Conservation (phyloP, 495 filamentous ascomycete species). For the Hypoxylon crocopeplum region DNA sequence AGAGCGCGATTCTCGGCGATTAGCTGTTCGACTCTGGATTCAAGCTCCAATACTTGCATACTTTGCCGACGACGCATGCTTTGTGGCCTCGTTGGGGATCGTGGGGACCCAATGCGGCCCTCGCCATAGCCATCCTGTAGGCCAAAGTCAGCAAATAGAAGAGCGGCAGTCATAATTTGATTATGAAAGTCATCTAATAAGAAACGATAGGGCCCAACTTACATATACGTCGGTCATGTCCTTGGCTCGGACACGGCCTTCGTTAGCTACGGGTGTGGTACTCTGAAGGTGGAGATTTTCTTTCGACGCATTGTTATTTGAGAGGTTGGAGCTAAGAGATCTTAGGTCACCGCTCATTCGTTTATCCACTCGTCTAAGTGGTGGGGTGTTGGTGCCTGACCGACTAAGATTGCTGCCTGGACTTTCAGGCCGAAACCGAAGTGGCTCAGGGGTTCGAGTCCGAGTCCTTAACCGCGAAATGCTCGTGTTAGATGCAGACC, state of each 20-base stretch:
- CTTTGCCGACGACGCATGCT: slow-evolving; percentile 95
- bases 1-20: slow-evolving; percentile 81
- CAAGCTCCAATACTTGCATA: slow-evolving; percentile 92
- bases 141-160: slow-evolving; percentile 29
- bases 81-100: slow-evolving; percentile 92
- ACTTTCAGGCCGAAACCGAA: slow-evolving; percentile 62
- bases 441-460: slow-evolving; percentile 66
- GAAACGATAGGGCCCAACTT: slow-evolving; percentile 53
- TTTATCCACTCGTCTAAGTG: slow-evolving; percentile 74
- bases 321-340: slow-evolving; percentile 65
- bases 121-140: slow-evolving; percentile 92
- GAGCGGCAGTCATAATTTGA: slow-evolving; percentile 14
- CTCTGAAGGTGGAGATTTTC: slow-evolving; percentile 59
- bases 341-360: slow-evolving; percentile 82
- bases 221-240: slow-evolving; percentile 95
- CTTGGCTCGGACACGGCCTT: slow-evolving; percentile 80
- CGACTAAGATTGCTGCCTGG: slow-evolving; percentile 59
- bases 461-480: slow-evolving; percentile 60
- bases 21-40: slow-evolving; percentile 75
- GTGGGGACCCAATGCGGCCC: slow-evolving; percentile 82
- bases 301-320: slow-evolving; percentile 30
- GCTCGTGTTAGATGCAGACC: slow-evolving; percentile 55
- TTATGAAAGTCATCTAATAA: not conserved
- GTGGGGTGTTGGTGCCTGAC: slow-evolving; percentile 59
- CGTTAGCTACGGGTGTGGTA: slow-evolving; percentile 80